These are phyloP conservation scores for Berberis thunbergii DNA, from an alignment of 164 flowering plant species.

Conservation along the genomic window DNA sequence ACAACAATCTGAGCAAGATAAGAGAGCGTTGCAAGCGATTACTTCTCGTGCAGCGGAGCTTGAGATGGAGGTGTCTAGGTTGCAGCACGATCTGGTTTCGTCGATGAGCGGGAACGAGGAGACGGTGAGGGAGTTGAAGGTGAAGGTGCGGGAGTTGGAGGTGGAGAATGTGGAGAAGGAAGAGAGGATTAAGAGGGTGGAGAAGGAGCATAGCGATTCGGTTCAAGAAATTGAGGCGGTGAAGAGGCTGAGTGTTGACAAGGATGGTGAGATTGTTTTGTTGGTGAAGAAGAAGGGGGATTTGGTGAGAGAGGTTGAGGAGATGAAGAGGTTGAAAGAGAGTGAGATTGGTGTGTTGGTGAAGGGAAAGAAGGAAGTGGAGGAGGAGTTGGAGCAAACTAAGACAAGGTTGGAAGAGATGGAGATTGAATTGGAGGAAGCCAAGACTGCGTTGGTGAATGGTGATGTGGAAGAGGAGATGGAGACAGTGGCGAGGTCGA, in stretches of 20 bases:
- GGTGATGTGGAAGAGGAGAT: too few relatives aligned
- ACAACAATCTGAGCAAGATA: slow-evolving; percentile 20
- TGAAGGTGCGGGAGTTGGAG: background rate
- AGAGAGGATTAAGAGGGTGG: slow-evolving; percentile 14
- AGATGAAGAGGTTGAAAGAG: background rate
- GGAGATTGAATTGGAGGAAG: slow-evolving; percentile 15
- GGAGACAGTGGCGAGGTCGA: too few relatives aligned
- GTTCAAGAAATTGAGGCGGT: slow-evolving; percentile 16
- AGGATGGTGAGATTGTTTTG: background rate
- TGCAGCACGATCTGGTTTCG: slow-evolving; percentile 55
- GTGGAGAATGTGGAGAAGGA: slow-evolving; percentile 27
- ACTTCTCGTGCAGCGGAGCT: slow-evolving; percentile 45
- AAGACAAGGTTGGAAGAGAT: slow-evolving; percentile 11
- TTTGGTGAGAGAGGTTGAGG: slow-evolving; percentile 20
- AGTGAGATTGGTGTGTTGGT: slow-evolving; percentile 8
- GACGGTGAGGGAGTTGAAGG: slow-evolving; percentile 18
- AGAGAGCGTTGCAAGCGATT: slow-evolving; percentile 26
- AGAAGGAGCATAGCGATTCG: slow-evolving; percentile 15
- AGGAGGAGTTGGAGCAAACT: slow-evolving; percentile 12
- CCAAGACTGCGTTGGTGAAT: too few relatives aligned
- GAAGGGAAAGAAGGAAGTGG: slow-evolving; percentile 15
- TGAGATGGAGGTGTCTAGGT: slow-evolving; percentile 51
- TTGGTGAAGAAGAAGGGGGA: slow-evolving; percentile 10
- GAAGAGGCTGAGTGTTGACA: too few relatives aligned
- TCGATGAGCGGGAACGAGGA: slow-evolving; percentile 37